A percentile compares a stretch with the other conserved stretches of the same genome.
Evolutionary conservation across 495 filamentous ascomycete species (phyloP).

Genomic region (Penicillium fimorum): DNA sequence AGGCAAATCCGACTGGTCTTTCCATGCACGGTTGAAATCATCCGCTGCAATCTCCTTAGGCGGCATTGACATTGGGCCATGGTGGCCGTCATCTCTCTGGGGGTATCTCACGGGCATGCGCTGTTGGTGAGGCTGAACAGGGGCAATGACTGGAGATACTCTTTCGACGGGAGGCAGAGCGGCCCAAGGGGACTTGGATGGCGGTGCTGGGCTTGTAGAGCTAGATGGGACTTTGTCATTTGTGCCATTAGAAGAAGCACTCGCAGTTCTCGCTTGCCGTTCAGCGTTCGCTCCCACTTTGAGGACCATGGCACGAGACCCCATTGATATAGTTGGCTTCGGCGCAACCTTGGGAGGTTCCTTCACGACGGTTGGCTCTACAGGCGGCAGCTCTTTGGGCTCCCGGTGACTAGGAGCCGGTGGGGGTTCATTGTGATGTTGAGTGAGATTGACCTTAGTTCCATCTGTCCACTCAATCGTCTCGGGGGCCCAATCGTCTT

Average conservation of each 20-base stretch:
- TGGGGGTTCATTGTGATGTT: slow-evolving; percentile 34
- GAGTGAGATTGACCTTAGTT: slow-evolving; percentile 81
- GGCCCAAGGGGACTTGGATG: slow-evolving; percentile 90
- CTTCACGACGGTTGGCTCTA: slow-evolving; percentile 25
- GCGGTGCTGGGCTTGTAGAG: slow-evolving; percentile 73
- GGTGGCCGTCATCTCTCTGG: slow-evolving; percentile 30
- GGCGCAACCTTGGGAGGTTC: slow-evolving; percentile 36
- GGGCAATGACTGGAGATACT: slow-evolving; percentile 62
- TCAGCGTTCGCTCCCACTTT: slow-evolving; percentile 51
- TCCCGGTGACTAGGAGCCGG: slow-evolving; percentile 28
- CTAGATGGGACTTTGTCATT: slow-evolving; percentile 74
- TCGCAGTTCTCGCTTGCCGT: slow-evolving; percentile 49
- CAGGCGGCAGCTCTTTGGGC: slow-evolving; percentile 24
- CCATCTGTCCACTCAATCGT: slow-evolving; percentile 97
- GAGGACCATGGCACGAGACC: slow-evolving; percentile 54
- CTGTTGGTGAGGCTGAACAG: slow-evolving; percentile 34
- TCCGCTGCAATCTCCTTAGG: slow-evolving; percentile 90
- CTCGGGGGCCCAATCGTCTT: slow-evolving; percentile 97
- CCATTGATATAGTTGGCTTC: slow-evolving; percentile 50
- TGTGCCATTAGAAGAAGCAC: slow-evolving; percentile 64
- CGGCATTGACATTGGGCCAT: slow-evolving; percentile 33
- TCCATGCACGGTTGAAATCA: slow-evolving; percentile 86
- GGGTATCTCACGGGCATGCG: slow-evolving; percentile 34
- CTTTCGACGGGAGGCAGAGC: slow-evolving; percentile 79
- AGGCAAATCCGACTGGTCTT: slow-evolving; percentile 63